A percentile compares a stretch with the other conserved stretches of the same genome.
Evolutionary conservation across 148 eudicot species (phyloP).

Genomic region (Spergularia bocconei): DNA sequence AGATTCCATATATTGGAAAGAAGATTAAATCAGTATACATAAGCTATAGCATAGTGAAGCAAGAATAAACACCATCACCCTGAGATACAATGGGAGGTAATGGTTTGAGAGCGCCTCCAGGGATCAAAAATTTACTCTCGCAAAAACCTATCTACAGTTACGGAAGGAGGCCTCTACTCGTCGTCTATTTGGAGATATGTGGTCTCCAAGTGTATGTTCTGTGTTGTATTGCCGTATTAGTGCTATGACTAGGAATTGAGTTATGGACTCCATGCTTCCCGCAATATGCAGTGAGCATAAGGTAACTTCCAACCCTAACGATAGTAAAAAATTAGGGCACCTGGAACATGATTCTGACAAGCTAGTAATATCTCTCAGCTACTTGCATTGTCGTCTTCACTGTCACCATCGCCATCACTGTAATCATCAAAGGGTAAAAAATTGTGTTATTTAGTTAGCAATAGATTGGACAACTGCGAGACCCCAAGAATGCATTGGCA

Average conservation of each 20-base stretch:
- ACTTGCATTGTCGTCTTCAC: conserved; percentile 60
- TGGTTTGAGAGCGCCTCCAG: conserved; percentile 12
- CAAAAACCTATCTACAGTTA: conserved; percentile 26
- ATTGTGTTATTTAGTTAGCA: too few species aligned
- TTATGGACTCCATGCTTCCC: neutral
- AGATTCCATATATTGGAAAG: neutral
- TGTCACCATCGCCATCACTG: conserved; percentile 87
- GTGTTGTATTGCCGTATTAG: neutral
- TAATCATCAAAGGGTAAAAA: conserved; percentile 14
- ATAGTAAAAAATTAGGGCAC: conserved; percentile 4
- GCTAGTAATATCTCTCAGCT: conserved; percentile 30
- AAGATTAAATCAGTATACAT: neutral
- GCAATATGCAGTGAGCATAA: conserved; percentile 7
- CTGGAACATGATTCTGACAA: neutral
- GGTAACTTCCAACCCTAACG: neutral
- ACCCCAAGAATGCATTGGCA: too few species aligned
- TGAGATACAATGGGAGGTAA: conserved; percentile 1
- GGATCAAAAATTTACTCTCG: conserved; percentile 27
- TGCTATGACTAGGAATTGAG: neutral
- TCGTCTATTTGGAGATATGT: neutral
- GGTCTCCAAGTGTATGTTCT: conserved; percentile 4
- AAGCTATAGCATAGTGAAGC: neutral
- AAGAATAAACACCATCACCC: neutral
- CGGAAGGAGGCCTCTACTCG: conserved; percentile 15
- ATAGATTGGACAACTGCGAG: too few species aligned